Evolutionary conservation across 208 protist genomes (phyloP).

Genomic region (Crithidia brevicula): DNA sequence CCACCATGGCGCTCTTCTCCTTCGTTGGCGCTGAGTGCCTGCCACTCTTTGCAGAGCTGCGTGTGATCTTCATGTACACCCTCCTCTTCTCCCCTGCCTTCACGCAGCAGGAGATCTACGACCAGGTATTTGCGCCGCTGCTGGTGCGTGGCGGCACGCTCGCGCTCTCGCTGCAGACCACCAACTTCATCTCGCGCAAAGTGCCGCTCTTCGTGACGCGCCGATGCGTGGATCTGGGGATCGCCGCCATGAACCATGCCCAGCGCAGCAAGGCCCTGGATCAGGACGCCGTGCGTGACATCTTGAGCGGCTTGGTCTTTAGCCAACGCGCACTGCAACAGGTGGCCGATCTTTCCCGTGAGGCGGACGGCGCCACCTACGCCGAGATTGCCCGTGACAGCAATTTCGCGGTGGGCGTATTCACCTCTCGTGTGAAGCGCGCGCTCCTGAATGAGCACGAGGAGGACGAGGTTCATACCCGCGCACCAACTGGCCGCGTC

Average conservation of each 20-base stretch:
- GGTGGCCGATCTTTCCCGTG: constrained; percentile 24
- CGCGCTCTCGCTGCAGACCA: constrained; percentile 36
- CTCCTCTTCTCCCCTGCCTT: constrained; percentile 52
- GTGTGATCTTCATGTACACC: constrained; percentile 60
- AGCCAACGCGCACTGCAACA: constrained; percentile 50
- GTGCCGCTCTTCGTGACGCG: constrained; percentile 41
- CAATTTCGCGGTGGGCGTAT: constrained; percentile 22
- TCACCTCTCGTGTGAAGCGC: constrained; percentile 22
- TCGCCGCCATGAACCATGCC: constrained; percentile 53
- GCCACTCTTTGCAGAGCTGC: constrained; percentile 68
- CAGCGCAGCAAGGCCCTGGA: constrained; percentile 32
- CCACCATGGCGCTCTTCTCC: constrained; percentile 42
- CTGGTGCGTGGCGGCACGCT: constrained; percentile 24
- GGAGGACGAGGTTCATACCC: background rate
- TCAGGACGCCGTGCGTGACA: constrained; percentile 48
- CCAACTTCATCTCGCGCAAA: constrained; percentile 33
- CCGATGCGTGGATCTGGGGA: constrained; percentile 33
- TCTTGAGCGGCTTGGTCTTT: constrained; percentile 58
- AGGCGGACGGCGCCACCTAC: constrained; percentile 15
- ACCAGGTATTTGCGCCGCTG: constrained; percentile 51
- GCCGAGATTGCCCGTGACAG: constrained; percentile 15
- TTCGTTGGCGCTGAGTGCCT: constrained; percentile 47
- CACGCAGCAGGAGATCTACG: constrained; percentile 64
- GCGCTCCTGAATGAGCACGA: constrained; percentile 4
- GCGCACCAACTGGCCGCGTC: too few relatives aligned